Conservation (phyloP, 1,284 basidiomycete species). For the Irpex sp. region DNA sequence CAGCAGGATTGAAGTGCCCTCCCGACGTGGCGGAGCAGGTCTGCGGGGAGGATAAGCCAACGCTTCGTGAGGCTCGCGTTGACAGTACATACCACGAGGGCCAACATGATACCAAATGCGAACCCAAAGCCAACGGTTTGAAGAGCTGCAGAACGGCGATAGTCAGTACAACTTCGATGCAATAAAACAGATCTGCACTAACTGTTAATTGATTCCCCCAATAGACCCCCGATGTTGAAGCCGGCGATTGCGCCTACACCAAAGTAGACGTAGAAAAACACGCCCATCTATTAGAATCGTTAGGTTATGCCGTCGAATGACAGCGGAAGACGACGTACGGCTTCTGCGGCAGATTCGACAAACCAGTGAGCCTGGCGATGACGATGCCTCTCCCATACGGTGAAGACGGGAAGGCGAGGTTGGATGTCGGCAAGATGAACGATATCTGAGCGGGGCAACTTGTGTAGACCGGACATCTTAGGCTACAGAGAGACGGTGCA, state of each 20-base stretch:
- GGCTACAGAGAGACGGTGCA: background rate
- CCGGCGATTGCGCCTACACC: slow-evolving; percentile 58
- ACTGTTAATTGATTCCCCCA: slow-evolving; percentile 40
- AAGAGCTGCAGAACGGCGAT: slow-evolving; percentile 42
- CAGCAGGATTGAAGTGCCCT: slow-evolving; percentile 61
- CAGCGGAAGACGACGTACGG: slow-evolving; percentile 32
- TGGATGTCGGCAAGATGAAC: slow-evolving; percentile 20
- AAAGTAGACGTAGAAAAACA: slow-evolving; percentile 52
- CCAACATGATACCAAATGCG: slow-evolving; percentile 58
- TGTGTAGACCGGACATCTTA: background rate
- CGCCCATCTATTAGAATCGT: slow-evolving; percentile 28
- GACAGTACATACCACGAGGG: slow-evolving; percentile 34
- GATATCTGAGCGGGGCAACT: slow-evolving; percentile 7
- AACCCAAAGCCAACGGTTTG: slow-evolving; percentile 60
- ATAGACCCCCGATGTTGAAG: slow-evolving; percentile 49
- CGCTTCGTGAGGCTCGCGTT: background rate
- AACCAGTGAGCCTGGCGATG: slow-evolving; percentile 48
- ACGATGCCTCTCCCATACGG: slow-evolving; percentile 50
- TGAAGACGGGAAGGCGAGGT: slow-evolving; percentile 35
- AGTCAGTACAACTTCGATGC: background rate
- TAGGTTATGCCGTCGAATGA: background rate
- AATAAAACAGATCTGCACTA: slow-evolving; percentile 21
- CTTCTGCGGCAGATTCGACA: slow-evolving; percentile 57
- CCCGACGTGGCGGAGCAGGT: slow-evolving; percentile 53
- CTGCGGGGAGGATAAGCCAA: background rate